Evolutionary conservation across 192 early-diverging fungal genomes (phyloP).

Genomic region (Linnemannia elongata): DNA sequence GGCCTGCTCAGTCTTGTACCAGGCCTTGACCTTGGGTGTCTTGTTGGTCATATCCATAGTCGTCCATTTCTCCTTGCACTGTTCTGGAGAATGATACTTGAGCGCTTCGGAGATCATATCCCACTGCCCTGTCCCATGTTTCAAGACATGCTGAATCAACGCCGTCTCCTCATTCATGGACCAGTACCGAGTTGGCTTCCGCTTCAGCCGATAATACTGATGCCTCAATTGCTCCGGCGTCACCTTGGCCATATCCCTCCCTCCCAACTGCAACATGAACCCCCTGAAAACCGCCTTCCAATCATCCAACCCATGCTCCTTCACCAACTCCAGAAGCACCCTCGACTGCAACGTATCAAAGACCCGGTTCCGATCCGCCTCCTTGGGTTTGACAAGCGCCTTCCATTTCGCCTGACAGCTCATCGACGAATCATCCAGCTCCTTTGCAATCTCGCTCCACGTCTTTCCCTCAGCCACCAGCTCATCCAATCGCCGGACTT

Average conservation of each 20-base stretch:
- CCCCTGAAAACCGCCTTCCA: slow-evolving; percentile 41
- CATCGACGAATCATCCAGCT: neutral
- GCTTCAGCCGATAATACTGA: slow-evolving; percentile 28
- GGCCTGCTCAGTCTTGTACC: slow-evolving; percentile 38
- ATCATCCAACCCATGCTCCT: slow-evolving; percentile 39
- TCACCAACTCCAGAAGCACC: slow-evolving; percentile 31
- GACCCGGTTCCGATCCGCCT: slow-evolving; percentile 19
- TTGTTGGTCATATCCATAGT: slow-evolving; percentile 28
- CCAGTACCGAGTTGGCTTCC: slow-evolving; percentile 18
- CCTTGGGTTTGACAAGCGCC: slow-evolving; percentile 12
- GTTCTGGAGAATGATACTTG: slow-evolving; percentile 29
- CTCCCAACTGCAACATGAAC: slow-evolving; percentile 50
- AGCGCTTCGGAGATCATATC: slow-evolving; percentile 22
- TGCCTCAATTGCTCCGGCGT: slow-evolving; percentile 40
- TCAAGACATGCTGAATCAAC: slow-evolving; percentile 49
- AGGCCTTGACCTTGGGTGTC: slow-evolving; percentile 25
- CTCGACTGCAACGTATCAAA: slow-evolving; percentile 48
- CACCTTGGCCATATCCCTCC: slow-evolving; percentile 47
- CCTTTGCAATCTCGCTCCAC: slow-evolving; percentile 29
- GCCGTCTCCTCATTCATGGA: slow-evolving; percentile 34
- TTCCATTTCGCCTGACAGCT: slow-evolving; percentile 45
- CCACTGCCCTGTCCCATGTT: slow-evolving; percentile 39
- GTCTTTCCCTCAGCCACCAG: slow-evolving; percentile 32
- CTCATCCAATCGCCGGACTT: neutral
- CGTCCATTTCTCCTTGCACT: slow-evolving; percentile 36